Evolutionary conservation across 1,284 basidiomycete species (phyloP).

Genomic region (Hemileia vastatrix): DNA sequence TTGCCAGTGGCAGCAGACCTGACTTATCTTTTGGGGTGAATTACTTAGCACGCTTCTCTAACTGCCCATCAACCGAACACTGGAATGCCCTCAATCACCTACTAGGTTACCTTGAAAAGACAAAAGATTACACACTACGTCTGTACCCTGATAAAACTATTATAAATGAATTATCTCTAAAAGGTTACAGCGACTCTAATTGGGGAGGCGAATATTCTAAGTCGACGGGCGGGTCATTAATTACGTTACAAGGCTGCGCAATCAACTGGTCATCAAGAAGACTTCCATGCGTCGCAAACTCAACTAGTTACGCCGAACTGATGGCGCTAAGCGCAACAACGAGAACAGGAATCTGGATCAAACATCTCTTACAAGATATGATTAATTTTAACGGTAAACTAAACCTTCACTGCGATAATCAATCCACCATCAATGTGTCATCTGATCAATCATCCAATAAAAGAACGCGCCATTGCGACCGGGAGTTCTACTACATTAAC

Average conservation of each 20-base stretch:
- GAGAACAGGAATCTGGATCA: background rate
- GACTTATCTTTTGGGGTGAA: no score
- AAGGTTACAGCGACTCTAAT: background rate
- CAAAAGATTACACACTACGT: background rate
- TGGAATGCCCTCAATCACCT: background rate
- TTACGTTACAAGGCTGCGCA: background rate
- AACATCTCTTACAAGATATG: background rate
- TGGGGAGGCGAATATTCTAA: background rate
- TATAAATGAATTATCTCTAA: background rate
- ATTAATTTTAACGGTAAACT: background rate
- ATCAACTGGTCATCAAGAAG: background rate
- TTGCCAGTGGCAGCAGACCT: no score
- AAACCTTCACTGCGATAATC: background rate
- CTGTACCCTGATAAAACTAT: no score
- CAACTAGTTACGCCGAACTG: constrained; percentile 2
- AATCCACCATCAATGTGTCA: background rate
- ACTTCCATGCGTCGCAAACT: background rate
- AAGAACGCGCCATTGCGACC: background rate
- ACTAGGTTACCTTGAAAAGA: background rate
- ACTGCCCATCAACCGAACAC: background rate
- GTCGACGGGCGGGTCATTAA: background rate
- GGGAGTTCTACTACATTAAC: background rate
- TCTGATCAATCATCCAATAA: background rate
- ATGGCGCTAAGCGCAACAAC: background rate
- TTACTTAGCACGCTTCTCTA: background rate